Base-by-base conservation (phyloP, 805 yeast species). In the Komagataella pastoris region DNA sequence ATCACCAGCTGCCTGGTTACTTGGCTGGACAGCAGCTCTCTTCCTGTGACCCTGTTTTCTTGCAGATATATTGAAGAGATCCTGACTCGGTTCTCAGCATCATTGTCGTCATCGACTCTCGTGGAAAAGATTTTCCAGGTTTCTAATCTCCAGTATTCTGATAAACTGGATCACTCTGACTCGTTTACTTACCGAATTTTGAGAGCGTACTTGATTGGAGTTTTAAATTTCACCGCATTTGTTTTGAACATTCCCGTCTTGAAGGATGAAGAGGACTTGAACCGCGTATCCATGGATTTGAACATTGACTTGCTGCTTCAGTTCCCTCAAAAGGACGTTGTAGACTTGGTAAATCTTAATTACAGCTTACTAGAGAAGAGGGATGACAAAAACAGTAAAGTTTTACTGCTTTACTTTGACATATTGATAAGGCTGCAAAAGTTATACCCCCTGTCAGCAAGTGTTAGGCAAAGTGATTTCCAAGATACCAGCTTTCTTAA, bases 11-110 rank as follows among this genome's bases (percentile, higher is more conserved):
- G 77, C 40, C 69, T 81, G 44, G 74, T 82, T 64, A 70, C 81
- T 7, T 91, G 98, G 98, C 70, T 88, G 46, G 73, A 78, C 52
- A 88, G 88, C 53, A 76, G 83, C 53, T 77, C 90, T 6, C 67
- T 88, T 47, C 77, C 88, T n/a, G 85, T 83, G 19, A 86, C 91
- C 0, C 76, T 91, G 1, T 68, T 88, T 47, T 80, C 95, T 55
- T 85, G 90, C 59, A 68, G 86, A 18, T 83, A 82, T 58, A 81
- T 88, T 19, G 88, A 85, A 57, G 69, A 74, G 18, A 57, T 82
- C n/a, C 62, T 85, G 17, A 62, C 64, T 10, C 21, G 24, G 24
- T 46, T 19, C 12, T 17, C 24, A 78, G 88, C n/a, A 85, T 8
- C n/a, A 10, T 14, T 30, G 40, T 83, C 21, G 85, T 90, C 0